These are phyloP conservation scores for Backusella psychrophila DNA, from an alignment of 192 early-diverging fungal genomes.

Conservation along the genomic window DNA sequence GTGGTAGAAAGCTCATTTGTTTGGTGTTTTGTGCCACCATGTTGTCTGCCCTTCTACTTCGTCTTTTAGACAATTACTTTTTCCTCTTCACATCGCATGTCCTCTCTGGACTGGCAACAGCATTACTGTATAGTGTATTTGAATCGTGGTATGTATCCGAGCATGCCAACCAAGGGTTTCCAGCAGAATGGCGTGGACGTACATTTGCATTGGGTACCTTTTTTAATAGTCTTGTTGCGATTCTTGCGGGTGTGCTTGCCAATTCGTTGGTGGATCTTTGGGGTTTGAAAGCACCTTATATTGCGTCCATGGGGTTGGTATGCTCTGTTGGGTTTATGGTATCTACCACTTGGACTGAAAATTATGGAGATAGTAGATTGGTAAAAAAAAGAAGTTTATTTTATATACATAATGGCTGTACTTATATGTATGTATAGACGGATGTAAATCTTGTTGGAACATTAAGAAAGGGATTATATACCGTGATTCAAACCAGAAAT, in stretches of 20 bases:
- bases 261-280: constrained; percentile 54
- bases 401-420: too few relatives aligned
- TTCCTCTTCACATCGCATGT: constrained; percentile 46
- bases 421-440: neutral
- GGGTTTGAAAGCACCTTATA: constrained; percentile 63
- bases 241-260: constrained; percentile 62
- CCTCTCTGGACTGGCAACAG: constrained; percentile 47
- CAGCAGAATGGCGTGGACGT: constrained; percentile 45
- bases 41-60: constrained; percentile 35
- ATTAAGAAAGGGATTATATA: constrained; percentile 8
- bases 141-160: constrained; percentile 63
- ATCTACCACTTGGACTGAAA: constrained; percentile 62
- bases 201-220: constrained; percentile 68
- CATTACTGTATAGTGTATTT: constrained; percentile 57
- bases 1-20: constrained; percentile 48
- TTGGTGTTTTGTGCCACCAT: constrained; percentile 52
- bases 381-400: neutral
- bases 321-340: constrained; percentile 50
- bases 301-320: constrained; percentile 52
- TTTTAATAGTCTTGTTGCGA: constrained; percentile 70
- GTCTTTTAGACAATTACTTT: constrained; percentile 37
- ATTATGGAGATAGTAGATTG: constrained; percentile 55
- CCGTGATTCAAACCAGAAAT: constrained; percentile 22
- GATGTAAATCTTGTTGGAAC: constrained; percentile 13
- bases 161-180: constrained; percentile 51